Evolutionary conservation across 345 rosid genomes (phyloP), one percentile per base, ranked within the genome.

Genomic region (Sonneratia caseolaris): DNA sequence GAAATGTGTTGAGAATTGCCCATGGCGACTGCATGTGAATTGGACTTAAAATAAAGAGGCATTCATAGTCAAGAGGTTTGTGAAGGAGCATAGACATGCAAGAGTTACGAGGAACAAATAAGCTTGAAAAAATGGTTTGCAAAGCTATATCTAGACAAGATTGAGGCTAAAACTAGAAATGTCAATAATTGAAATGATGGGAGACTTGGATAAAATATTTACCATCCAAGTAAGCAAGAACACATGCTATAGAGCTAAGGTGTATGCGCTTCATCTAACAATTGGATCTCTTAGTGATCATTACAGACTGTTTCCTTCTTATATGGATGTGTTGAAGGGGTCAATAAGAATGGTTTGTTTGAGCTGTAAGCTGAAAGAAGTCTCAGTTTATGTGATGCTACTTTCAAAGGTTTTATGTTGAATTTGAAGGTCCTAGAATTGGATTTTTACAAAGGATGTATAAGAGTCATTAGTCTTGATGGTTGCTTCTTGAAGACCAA

Each of bases 391-490:
- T 14, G 22, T 15, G 70, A 27, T 12, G 6, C 11, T 19, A 32
- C 10, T 24, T 70, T 70, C 24, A 51, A 47, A 45, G 71, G 11
- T 27, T 69, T 12, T 69, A 69, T 69, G n/a, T 69, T 10, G 56
- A 59, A 13, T 69, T 43, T 48, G 59, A 21, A 10, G 71, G 18
- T 10, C 14, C n/a, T 3, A 47, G 21, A 49, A 48, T n/a, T 5
- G 71, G 71, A 18, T 69, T 69, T 27, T 13, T 21, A 21, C 24
- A 43, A 43, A 27, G 71, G 56, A 9, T 69, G 36, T 27, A 69
- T 59, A 36, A 43, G 45, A 18, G 40, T 36, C 8, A 38, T 66
- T 13, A 35, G 69, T 7, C n/a, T 66, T 32, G 45, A 69, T 47
- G 57, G 71, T 10, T 42, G 56, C 37, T 48, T 43, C 37, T 35